Percentiles rank a stretch among this genome's conserved stretches.
phyloP scores from a whole-genome alignment of 148 eudicot genomes.

The Fagopyrum homotropicum region DNA sequence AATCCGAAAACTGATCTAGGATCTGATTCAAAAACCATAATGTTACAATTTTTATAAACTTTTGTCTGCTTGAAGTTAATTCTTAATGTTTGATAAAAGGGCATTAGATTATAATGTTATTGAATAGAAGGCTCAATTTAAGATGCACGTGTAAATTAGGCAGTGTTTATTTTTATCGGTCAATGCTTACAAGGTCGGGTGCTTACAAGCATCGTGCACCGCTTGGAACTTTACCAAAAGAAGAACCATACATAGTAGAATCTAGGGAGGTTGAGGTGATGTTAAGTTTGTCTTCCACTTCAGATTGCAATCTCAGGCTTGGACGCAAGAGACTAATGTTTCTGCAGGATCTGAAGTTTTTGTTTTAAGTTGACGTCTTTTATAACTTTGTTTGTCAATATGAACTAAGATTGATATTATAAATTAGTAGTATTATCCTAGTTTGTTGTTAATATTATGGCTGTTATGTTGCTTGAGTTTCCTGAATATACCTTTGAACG shows the following conservation, averaged over 20 bases:
- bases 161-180: not conserved
- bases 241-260: not conserved
- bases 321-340: not conserved
- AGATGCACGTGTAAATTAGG: not conserved
- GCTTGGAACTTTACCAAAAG: not conserved
- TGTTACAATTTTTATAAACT: not conserved
- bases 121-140: not conserved
- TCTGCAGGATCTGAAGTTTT: not conserved
- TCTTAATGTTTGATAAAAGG: not conserved
- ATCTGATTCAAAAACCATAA: not conserved
- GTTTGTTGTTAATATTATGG: not conserved
- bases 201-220: not conserved
- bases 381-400: not conserved
- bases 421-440: not conserved
- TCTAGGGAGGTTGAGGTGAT: not conserved
- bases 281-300: not conserved
- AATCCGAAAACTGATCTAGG: slow-evolving; percentile 4
- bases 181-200: too few species aligned
- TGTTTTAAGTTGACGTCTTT: not conserved
- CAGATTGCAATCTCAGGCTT: not conserved
- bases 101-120: not conserved
- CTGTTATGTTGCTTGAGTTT: not conserved
- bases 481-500: not conserved
- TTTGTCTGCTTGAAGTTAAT: not conserved
- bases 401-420: not conserved